phyloP scores from a whole-genome alignment of 768 basidiomycete species.

The Lactarius akahatsu region DNA sequence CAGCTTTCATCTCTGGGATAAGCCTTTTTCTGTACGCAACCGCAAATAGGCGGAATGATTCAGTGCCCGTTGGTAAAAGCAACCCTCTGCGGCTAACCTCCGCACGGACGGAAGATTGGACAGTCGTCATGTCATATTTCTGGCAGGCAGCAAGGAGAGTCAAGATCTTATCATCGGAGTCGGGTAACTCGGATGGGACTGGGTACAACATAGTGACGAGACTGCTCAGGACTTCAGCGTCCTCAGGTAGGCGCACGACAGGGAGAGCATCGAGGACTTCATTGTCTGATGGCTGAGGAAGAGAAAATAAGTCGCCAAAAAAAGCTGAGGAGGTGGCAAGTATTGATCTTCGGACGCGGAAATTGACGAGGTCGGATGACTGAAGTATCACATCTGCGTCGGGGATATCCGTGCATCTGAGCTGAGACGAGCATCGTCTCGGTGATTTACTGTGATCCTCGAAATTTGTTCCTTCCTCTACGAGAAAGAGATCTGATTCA shows the following conservation, averaged over 20 bases:
- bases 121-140: slow-evolving; percentile 15
- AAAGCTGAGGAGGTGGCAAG: background rate
- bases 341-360: background rate
- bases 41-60: slow-evolving; percentile 10
- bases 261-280: background rate
- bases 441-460: background rate
- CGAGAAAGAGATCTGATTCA: background rate
- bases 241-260: background rate
- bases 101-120: slow-evolving; percentile 6
- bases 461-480: background rate
- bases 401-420: background rate
- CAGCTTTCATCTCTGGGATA: slow-evolving; percentile 2
- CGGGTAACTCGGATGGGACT: background rate
- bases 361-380: slow-evolving; percentile 5
- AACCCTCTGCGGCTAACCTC: background rate
- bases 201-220: slow-evolving; percentile 13
- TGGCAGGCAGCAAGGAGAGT: slow-evolving; percentile 7
- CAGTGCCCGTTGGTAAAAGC: background rate
- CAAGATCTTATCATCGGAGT: background rate
- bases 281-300: background rate
- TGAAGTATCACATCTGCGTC: slow-evolving; percentile 12
- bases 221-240: slow-evolving; percentile 6
- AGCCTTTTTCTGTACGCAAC: slow-evolving; percentile 1
- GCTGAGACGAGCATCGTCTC: no score
- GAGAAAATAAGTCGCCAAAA: slow-evolving; percentile 9